Evolutionary conservation across 2,329 filamentous ascomycete genomes (phyloP).

Genomic region (Colletotrichum sp.): DNA sequence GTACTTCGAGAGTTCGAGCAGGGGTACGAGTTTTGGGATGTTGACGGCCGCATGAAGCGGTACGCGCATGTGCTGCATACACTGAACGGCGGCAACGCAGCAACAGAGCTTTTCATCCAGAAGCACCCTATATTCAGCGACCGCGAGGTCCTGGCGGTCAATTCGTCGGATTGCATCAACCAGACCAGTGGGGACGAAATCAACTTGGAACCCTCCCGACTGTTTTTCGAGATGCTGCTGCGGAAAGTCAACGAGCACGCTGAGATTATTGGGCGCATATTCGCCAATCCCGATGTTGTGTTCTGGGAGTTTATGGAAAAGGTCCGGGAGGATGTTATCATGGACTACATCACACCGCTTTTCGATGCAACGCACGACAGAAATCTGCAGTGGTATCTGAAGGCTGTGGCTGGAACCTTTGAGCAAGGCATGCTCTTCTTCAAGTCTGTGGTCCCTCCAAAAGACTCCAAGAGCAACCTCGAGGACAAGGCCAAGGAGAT

Average conservation of each 20-base stretch:
- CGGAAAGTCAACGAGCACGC: conserved; percentile 83
- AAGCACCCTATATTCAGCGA: conserved; percentile 86
- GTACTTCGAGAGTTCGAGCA: conserved; percentile 92
- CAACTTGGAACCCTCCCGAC: conserved; percentile 78
- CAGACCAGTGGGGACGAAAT: conserved; percentile 69
- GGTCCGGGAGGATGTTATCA: conserved; percentile 81
- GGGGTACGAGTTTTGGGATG: conserved; percentile 86
- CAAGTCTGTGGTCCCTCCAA: conserved; percentile 71
- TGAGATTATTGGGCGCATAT: conserved; percentile 80
- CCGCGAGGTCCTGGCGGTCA: conserved; percentile 68
- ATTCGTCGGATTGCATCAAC: conserved; percentile 82
- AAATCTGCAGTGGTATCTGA: conserved; percentile 79
- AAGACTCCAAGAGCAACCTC: conserved; percentile 64
- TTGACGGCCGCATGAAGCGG: conserved; percentile 85
- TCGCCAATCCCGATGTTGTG: conserved; percentile 73
- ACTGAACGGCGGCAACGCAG: conserved; percentile 80
- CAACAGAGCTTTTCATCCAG: conserved; percentile 84
- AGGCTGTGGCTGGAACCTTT: conserved; percentile 85
- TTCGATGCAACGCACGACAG: conserved; percentile 86
- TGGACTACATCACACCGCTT: conserved; percentile 83
- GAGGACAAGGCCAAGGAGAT: conserved; percentile 69
- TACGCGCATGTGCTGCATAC: conserved; percentile 86
- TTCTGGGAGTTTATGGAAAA: conserved; percentile 82
- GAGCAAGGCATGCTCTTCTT: conserved; percentile 84
- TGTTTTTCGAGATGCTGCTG: conserved; percentile 79